phyloP scores from a whole-genome alignment of 345 rosid species.

The Acer negundo region DNA sequence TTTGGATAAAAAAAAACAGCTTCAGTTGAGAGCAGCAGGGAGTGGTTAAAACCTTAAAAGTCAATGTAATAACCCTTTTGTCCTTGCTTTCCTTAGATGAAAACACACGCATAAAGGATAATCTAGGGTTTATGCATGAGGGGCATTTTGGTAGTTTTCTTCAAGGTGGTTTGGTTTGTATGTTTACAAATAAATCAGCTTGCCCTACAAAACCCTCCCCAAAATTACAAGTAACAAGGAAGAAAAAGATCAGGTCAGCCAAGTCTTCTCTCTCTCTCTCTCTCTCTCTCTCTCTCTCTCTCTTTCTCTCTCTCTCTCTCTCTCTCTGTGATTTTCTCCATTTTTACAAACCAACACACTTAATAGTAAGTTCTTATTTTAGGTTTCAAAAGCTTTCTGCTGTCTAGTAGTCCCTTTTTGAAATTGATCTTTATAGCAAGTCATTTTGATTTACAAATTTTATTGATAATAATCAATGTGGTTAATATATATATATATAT shows the following conservation, averaged over 20 bases:
- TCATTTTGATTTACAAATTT: neutral
- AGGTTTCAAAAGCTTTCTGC: neutral
- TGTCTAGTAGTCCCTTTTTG: neutral
- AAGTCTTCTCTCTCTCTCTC: no score
- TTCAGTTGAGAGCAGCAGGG: constrained; percentile 15
- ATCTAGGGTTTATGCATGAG: neutral
- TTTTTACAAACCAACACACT: neutral
- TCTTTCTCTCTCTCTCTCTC: neutral
- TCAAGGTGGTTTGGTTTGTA: neutral
- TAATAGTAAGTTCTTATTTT: neutral
- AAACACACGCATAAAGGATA: neutral
- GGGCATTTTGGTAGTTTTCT: constrained; percentile 17
- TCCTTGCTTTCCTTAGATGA: neutral
- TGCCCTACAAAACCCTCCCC: neutral
- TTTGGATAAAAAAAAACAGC: constrained; percentile 12
- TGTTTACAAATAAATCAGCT: neutral
- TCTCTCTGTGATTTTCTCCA: neutral
- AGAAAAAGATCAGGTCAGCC: neutral
- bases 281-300: no score
- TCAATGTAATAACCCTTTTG: constrained; percentile 1
- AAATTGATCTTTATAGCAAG: no score
- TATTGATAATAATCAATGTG: neutral
- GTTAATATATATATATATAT: neutral
- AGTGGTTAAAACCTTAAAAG: constrained; percentile 15
- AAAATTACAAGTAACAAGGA: neutral